Evolutionary conservation across 495 filamentous ascomycete species (phyloP).

Genomic region (Penicillium herquei): DNA sequence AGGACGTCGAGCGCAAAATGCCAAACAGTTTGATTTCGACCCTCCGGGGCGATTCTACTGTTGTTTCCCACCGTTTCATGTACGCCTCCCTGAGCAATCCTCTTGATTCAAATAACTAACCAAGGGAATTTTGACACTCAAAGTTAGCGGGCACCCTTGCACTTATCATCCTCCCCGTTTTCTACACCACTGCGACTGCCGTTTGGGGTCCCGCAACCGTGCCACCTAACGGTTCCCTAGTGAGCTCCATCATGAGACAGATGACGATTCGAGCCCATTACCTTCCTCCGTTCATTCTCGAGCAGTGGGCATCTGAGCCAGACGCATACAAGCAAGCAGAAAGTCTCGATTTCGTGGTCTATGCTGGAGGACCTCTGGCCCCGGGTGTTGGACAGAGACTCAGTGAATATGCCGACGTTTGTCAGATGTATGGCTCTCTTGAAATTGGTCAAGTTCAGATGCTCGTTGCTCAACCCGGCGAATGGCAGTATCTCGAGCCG

Average conservation of each 20-base stretch:
- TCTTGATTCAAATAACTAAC: not conserved
- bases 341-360: slow-evolving; percentile 23
- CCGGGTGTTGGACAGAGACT: slow-evolving; percentile 17
- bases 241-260: slow-evolving; percentile 18
- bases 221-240: slow-evolving; percentile 22
- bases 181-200: slow-evolving; percentile 13
- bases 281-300: slow-evolving; percentile 21
- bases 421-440: slow-evolving; percentile 25
- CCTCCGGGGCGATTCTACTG: slow-evolving; percentile 22
- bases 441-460: slow-evolving; percentile 21
- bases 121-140: too few species aligned
- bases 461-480: slow-evolving; percentile 22
- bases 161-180: slow-evolving; percentile 9
- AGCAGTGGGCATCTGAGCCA: slow-evolving; percentile 22
- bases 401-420: slow-evolving; percentile 24
- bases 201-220: slow-evolving; percentile 23
- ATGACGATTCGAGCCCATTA: slow-evolving; percentile 18
- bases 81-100: too few species aligned
- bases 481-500: slow-evolving; percentile 53
- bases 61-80: slow-evolving; percentile 28
- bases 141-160: slow-evolving; percentile 8
- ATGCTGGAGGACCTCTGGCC: slow-evolving; percentile 26
- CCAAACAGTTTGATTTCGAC: slow-evolving; percentile 21
- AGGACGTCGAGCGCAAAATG: slow-evolving; percentile 24
- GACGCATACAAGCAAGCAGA: slow-evolving; percentile 16